phyloP scores from a whole-genome alignment of 495 filamentous ascomycete genomes.

The Evernia prunastri region DNA sequence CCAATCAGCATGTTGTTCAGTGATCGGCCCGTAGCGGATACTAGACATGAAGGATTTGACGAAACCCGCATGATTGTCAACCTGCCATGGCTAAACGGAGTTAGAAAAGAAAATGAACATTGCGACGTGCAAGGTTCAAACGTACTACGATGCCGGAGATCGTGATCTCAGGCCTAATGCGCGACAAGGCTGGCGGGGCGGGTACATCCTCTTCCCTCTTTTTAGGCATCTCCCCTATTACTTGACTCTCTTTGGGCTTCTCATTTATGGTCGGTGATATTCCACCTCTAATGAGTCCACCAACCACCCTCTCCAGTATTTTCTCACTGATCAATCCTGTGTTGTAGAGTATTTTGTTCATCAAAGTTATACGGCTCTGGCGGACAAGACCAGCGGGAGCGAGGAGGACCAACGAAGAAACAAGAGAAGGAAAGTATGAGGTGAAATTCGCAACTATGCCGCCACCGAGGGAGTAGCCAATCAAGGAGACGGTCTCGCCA shows the following conservation, averaged over 20 bases:
- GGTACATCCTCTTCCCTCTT: slow-evolving; percentile 7
- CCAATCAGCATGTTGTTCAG: slow-evolving; percentile 51
- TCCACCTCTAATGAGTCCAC: slow-evolving; percentile 20
- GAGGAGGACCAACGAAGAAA: slow-evolving; percentile 63
- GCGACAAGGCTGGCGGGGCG: slow-evolving; percentile 37
- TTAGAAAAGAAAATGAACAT: neutral
- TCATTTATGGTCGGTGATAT: slow-evolving; percentile 31
- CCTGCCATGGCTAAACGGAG: slow-evolving; percentile 42
- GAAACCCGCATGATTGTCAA: slow-evolving; percentile 49
- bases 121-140: neutral
- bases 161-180: slow-evolving; percentile 40
- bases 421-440: slow-evolving; percentile 57
- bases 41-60: slow-evolving; percentile 52
- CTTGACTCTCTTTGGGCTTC: slow-evolving; percentile 19
- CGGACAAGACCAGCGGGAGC: slow-evolving; percentile 70
- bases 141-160: slow-evolving; percentile 37
- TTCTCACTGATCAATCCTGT: slow-evolving; percentile 52
- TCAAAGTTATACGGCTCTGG: slow-evolving; percentile 52
- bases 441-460: slow-evolving; percentile 72
- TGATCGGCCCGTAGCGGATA: slow-evolving; percentile 52
- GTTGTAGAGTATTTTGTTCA: slow-evolving; percentile 56
- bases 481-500: slow-evolving; percentile 52
- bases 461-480: slow-evolving; percentile 85
- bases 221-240: slow-evolving; percentile 36
- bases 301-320: slow-evolving; percentile 16